Evolutionary conservation across 805 yeast species (phyloP).

Genomic region (Peterozyma xylosa): DNA sequence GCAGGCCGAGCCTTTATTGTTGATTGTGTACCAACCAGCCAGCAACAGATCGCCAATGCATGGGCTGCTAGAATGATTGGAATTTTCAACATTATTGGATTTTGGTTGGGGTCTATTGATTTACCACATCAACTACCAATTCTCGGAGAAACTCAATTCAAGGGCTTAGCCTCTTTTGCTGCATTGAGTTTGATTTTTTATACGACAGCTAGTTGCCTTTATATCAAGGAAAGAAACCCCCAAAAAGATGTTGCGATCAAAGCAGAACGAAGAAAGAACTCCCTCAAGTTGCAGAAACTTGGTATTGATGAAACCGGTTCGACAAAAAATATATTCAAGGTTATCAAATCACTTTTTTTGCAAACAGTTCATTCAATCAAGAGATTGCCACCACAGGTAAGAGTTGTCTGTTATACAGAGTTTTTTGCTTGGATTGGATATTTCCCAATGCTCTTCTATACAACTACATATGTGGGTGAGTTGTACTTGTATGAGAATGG

Average conservation of each 20-base stretch:
- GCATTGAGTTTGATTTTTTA: slow-evolving; percentile 30
- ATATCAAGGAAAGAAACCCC: slow-evolving; percentile 44
- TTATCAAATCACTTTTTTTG: slow-evolving; percentile 17
- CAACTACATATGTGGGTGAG: slow-evolving; percentile 60
- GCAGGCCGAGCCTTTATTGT: slow-evolving; percentile 54
- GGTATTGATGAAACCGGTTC: slow-evolving; percentile 24
- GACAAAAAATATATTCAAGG: slow-evolving; percentile 10
- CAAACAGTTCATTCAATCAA: slow-evolving; percentile 28
- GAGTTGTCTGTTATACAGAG: slow-evolving; percentile 45
- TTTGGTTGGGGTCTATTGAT: slow-evolving; percentile 42
- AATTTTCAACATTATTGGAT: slow-evolving; percentile 50
- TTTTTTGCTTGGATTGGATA: slow-evolving; percentile 66
- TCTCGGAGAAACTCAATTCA: slow-evolving; percentile 43
- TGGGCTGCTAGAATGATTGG: slow-evolving; percentile 65
- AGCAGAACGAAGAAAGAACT: slow-evolving; percentile 27
- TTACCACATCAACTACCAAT: slow-evolving; percentile 28
- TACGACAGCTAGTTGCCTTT: slow-evolving; percentile 30
- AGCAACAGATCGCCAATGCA: slow-evolving; percentile 53
- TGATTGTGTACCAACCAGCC: slow-evolving; percentile 49
- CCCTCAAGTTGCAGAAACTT: slow-evolving; percentile 22
- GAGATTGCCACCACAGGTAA: slow-evolving; percentile 42
- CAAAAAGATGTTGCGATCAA: slow-evolving; percentile 29
- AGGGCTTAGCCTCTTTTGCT: slow-evolving; percentile 37
- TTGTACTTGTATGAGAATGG: slow-evolving; percentile 37
- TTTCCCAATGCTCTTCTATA: slow-evolving; percentile 58